Percentiles rank a stretch among this genome's conserved stretches.
These are phyloP conservation scores for Ophiostoma ulmi DNA, from an alignment of 2,329 filamentous ascomycete genomes.

Conservation along the genomic window DNA sequence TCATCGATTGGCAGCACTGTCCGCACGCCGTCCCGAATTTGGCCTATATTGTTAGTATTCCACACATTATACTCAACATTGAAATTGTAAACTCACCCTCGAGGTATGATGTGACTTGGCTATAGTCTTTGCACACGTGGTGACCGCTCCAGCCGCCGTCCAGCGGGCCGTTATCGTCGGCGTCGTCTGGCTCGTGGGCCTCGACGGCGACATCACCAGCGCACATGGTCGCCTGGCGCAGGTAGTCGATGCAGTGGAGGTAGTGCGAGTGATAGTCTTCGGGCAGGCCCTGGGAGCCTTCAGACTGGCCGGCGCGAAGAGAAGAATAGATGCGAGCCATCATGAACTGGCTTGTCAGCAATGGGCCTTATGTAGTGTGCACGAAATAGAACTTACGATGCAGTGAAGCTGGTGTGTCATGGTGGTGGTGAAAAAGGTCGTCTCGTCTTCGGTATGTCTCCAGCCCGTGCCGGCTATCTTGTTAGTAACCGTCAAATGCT, in stretches of 20 bases:
- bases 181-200: conserved; percentile 37
- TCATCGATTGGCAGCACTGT: conserved; percentile 31
- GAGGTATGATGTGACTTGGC: conserved; percentile 36
- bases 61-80: background rate
- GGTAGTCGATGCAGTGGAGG: conserved; percentile 41
- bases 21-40: conserved; percentile 29
- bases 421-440: conserved; percentile 39
- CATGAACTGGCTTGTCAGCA: conserved; percentile 32
- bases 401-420: conserved; percentile 42
- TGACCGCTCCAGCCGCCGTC: conserved; percentile 41
- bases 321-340: conserved; percentile 35
- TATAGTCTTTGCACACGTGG: conserved; percentile 40
- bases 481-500: background rate
- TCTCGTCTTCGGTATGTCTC: conserved; percentile 32
- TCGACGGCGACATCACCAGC: conserved; percentile 37
- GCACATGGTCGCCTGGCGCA: conserved; percentile 40
- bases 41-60: conserved; percentile 22
- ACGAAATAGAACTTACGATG: conserved; percentile 32
- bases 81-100: conserved; percentile 30
- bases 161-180: conserved; percentile 36
- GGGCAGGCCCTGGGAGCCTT: conserved; percentile 26
- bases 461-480: conserved; percentile 35
- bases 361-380: background rate
- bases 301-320: conserved; percentile 25
- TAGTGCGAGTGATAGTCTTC: conserved; percentile 36